phyloP scores from a whole-genome alignment of 768 basidiomycete genomes.

The Candolleomyces eurysporus region DNA sequence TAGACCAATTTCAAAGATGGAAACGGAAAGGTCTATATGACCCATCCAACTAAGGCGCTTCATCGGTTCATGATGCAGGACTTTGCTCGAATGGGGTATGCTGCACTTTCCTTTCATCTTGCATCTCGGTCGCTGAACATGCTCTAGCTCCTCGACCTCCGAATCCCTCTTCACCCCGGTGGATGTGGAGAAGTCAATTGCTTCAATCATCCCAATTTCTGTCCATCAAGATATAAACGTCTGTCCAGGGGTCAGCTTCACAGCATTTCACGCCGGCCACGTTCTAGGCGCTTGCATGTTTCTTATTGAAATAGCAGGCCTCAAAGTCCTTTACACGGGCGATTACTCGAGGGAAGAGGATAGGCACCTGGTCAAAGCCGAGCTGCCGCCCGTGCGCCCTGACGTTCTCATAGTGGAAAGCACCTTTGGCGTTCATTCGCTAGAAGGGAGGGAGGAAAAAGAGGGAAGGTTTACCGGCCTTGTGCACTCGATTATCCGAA shows the following conservation, averaged over 20 bases:
- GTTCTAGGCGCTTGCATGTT: constrained; percentile 99
- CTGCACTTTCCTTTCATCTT: neutral
- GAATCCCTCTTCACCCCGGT: constrained; percentile 80
- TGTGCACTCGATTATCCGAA: constrained; percentile 85
- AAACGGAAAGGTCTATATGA: constrained; percentile 99
- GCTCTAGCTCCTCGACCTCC: constrained; percentile 57
- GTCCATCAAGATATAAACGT: constrained; percentile 91
- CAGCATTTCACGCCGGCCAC: constrained; percentile 97
- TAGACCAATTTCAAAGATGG: constrained; percentile 98
- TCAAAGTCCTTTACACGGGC: constrained; percentile 97
- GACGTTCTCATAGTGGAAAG: constrained; percentile 98
- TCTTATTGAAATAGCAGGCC: constrained; percentile 94
- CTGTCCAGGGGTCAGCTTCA: constrained; percentile 92
- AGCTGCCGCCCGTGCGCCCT: constrained; percentile 85
- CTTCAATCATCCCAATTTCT: constrained; percentile 87
- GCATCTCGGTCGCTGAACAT: neutral
- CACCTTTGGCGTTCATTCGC: constrained; percentile 93
- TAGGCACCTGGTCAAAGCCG: constrained; percentile 94
- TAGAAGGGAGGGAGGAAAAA: constrained; percentile 90
- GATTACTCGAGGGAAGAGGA: constrained; percentile 99
- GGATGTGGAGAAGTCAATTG: constrained; percentile 81
- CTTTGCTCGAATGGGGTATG: constrained; percentile 91
- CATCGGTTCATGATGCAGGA: constrained; percentile 99
- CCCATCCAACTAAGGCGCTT: constrained; percentile 97
- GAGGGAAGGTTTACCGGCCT: constrained; percentile 88